Evolutionary conservation across 805 yeast genomes (phyloP), one percentile per base, ranked within the genome.

Genomic region (Metschnikowia peoriensis): DNA sequence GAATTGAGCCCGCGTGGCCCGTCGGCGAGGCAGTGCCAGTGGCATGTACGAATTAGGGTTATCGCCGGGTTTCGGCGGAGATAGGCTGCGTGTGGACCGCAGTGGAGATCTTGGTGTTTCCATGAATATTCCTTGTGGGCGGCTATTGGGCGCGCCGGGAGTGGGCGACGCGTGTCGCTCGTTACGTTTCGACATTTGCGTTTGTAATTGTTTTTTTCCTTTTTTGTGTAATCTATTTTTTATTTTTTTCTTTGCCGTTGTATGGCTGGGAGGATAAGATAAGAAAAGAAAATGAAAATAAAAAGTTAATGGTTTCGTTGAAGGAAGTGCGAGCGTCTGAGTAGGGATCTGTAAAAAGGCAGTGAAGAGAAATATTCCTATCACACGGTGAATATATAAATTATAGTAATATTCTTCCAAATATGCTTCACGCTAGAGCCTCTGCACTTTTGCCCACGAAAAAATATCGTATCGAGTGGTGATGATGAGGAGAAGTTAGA

Each of bases 1-100:
- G 69, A 87, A 88, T 0, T 82, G 74, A 2, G 80, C 68, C 47
- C 71, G 67, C 29, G 68, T 69, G 50, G 77, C 77, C 50, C 75
- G 73, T 53, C 84, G 67, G 62, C 84, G 67, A 28, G 83, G 76
- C 1, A 84, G 81, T 2, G 77, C 75, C 39, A 35, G 17, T 10
- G 79, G 69, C 22, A 73, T 64, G 42, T 34, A 62, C 15, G 51
- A 44, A 1, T 28, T 57, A 60, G 43, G 28, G 32, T 29, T 47
- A 10, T 70, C 75, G 45, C 66, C 66, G 1, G 71, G 63, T 46
- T 62, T 63, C 4, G 79, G 77, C 6, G 77, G 76, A 22, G 72
- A 72, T 28, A 70, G 53, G 37, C 56, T 61, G 16, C 75, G 58
- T 0, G 79, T 75, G 29, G 77, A 72, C 45, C 77, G 62, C 5